Percentiles rank a stretch among this genome's conserved stretches.
Conservation (phyloP, 306 rosid genomes). For the Alnus glutinosa region DNA sequence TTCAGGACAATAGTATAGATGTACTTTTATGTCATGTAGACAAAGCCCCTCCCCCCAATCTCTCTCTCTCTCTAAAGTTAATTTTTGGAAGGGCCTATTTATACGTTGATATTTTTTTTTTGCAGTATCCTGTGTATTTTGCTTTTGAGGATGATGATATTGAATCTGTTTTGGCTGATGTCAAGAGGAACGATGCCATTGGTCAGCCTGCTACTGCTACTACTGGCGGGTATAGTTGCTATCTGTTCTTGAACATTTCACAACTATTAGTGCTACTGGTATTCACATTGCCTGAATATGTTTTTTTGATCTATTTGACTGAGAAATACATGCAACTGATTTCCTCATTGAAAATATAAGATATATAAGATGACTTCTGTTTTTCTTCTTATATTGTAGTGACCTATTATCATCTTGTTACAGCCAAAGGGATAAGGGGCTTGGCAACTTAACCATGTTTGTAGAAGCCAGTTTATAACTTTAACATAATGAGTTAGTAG, state of each 20-base stretch:
- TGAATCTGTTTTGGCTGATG: slow-evolving; percentile 73
- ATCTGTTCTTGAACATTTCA: neutral
- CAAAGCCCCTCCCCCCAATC: neutral
- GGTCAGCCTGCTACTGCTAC: slow-evolving; percentile 99
- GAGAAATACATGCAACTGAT: neutral
- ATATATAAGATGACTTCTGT: neutral
- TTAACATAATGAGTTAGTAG: neutral
- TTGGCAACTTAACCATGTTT: neutral
- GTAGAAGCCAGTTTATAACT: neutral
- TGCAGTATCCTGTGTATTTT: slow-evolving; percentile 97
- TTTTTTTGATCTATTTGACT: neutral
- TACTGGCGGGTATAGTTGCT: slow-evolving; percentile 76
- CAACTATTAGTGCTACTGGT: neutral
- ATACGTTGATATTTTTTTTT: slow-evolving; percentile 36
- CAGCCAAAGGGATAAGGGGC: neutral
- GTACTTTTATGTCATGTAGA: neutral
- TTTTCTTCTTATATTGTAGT: neutral
- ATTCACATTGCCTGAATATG: neutral
- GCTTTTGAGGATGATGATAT: slow-evolving; percentile 80
- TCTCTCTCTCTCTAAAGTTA: neutral
- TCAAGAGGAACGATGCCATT: slow-evolving; percentile 83
- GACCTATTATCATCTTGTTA: neutral
- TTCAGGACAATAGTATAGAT: neutral
- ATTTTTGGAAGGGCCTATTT: slow-evolving; percentile 17
- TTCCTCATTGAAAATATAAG: neutral